Evolutionary conservation across 805 yeast species (phyloP).

Genomic region (Cyberlindnera euphorbiae): DNA sequence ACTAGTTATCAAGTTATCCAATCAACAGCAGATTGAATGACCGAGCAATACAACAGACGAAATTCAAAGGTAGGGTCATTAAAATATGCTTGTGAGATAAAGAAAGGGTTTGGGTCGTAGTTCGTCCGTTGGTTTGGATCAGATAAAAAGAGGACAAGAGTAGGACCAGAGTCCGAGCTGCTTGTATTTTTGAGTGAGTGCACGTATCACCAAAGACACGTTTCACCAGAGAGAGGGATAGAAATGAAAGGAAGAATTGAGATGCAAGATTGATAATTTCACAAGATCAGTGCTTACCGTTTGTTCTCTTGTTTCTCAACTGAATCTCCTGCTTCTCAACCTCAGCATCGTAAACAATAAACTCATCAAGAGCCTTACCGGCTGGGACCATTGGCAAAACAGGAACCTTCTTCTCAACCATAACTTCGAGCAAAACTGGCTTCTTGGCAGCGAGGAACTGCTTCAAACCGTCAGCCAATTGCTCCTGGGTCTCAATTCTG

Average conservation of each 20-base stretch:
- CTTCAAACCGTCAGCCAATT: constrained; percentile 52
- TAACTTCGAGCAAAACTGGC: constrained; percentile 86
- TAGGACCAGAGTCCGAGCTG: too few relatives aligned
- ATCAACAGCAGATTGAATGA: too few relatives aligned
- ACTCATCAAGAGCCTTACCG: constrained; percentile 92
- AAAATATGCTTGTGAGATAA: too few relatives aligned
- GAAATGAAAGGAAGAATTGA: neutral
- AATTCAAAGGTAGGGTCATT: too few relatives aligned
- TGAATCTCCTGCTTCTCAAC: constrained; percentile 67
- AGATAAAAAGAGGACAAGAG: too few relatives aligned
- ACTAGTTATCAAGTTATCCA: too few relatives aligned
- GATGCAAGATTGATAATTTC: neutral
- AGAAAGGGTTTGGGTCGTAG: too few relatives aligned
- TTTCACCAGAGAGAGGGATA: neutral
- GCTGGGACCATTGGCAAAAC: constrained; percentile 98
- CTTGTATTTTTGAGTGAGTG: too few relatives aligned
- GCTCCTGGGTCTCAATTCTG: constrained; percentile 63
- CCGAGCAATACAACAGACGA: too few relatives aligned
- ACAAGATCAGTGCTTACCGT: constrained; percentile 50
- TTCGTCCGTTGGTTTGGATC: too few relatives aligned
- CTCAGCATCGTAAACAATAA: constrained; percentile 79
- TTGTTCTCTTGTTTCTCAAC: constrained; percentile 68
- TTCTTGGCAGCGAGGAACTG: constrained; percentile 65
- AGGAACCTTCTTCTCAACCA: constrained; percentile 85
- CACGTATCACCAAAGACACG: too few relatives aligned